These are phyloP conservation scores for Penicillium concentricum DNA, from an alignment of 2,329 filamentous ascomycete species.

Conservation along the genomic window DNA sequence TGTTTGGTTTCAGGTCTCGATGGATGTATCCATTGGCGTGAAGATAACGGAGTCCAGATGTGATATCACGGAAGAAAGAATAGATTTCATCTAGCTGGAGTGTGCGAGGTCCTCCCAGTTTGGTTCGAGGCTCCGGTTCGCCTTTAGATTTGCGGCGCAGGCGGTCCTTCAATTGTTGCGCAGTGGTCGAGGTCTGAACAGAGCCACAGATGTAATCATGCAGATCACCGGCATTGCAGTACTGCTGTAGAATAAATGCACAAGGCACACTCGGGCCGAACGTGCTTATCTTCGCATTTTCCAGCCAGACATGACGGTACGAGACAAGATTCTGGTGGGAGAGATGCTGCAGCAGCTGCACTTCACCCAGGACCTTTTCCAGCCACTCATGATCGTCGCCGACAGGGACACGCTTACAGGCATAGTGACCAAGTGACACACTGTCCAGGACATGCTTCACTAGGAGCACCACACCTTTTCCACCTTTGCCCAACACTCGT, in stretches of 20 bases:
- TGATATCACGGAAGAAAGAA: conserved; percentile 93
- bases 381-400: conserved; percentile 94
- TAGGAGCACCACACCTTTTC: conserved; percentile 92
- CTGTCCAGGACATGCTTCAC: conserved; percentile 90
- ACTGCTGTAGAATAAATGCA: conserved; percentile 95
- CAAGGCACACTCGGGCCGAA: conserved; percentile 93
- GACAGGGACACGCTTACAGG: conserved; percentile 95
- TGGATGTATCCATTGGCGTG: conserved; percentile 93
- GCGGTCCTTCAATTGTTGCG: conserved; percentile 84
- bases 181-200: conserved; percentile 61
- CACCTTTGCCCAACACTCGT: conserved; percentile 78
- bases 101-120: conserved; percentile 53
- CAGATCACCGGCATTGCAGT: conserved; percentile 91
- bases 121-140: conserved; percentile 62
- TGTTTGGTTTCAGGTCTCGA: conserved; percentile 91
- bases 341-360: conserved; percentile 85
- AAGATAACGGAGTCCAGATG: conserved; percentile 83
- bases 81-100: conserved; percentile 89
- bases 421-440: conserved; percentile 83
- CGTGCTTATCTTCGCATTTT: conserved; percentile 77
- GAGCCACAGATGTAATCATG: conserved; percentile 81
- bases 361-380: conserved; percentile 89
- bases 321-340: conserved; percentile 95
- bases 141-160: conserved; percentile 80
- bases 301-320: conserved; percentile 95